Base-by-base conservation (phyloP, 129 eudicot genomes). In the Chrysanthemum lavandulifolium region DNA sequence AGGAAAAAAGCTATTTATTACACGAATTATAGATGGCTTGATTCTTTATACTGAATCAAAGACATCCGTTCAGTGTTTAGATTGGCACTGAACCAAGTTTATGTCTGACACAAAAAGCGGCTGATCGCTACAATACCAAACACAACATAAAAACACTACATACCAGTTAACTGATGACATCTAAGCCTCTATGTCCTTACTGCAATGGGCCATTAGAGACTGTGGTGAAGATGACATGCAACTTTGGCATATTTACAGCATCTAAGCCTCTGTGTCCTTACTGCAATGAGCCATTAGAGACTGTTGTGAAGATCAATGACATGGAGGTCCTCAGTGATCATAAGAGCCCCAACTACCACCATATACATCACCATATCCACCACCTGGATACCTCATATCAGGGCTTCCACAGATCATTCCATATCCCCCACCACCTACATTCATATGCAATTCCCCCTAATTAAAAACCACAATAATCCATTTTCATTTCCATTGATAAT, bases 341-440 rank as follows among this genome's bases (percentile, higher is more conserved):
- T 89, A 92, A 13, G 87, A 36, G 16, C 85, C 95, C 96, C 90
- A 87, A 31, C 85, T 70, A 47, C 88, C 82, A 27, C 83, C 85
- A 67, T 82, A 84, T 31, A 73, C 76, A 69, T 84, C 92, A 59
- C 83, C 85, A 48, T 79, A 88, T 52, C 85, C 80, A 65, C 83
- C 75, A 65, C 84, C 83, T 14, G 83, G 29, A 77, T 87, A 89
- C 63, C 92, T 89, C 68, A 69, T 82, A 33, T 87, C 96, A 12
- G 95, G 95, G 82, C 84, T 86, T 65, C 87, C 86, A 70, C 81
- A 83, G 61, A 77, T 29, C 85, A 86, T 76, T 67, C 87, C 96
- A 73, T 89, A 92, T 49, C 88, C 84, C 54, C 90, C 91, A 77
- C 69, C 79, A 71, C 89, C 95, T 89, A 66, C 11, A 64, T 15